phyloP scores from a whole-genome alignment of 768 basidiomycete species.

The Melanogaster broomeanus region DNA sequence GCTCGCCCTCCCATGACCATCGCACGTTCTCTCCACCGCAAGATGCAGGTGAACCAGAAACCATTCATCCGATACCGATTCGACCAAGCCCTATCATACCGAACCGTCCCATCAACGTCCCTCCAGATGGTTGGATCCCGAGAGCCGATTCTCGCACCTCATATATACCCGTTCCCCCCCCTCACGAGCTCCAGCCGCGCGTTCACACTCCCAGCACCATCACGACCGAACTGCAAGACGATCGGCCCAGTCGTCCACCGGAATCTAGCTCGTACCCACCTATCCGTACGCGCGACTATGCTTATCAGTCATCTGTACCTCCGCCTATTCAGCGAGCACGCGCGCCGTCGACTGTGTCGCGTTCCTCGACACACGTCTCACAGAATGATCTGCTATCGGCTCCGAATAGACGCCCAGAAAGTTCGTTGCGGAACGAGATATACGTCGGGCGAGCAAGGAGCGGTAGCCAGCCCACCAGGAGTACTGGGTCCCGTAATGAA shows the following conservation, averaged over 20 bases:
- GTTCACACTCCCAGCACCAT: constrained; percentile 15
- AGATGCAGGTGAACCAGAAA: constrained; percentile 21
- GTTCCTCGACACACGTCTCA: constrained; percentile 30
- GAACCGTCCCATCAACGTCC: constrained; percentile 4
- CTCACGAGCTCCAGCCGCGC: constrained; percentile 17
- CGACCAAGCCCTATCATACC: constrained; percentile 18
- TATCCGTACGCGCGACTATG: constrained; percentile 29
- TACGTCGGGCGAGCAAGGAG: constrained; percentile 20
- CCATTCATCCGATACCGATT: constrained; percentile 30
- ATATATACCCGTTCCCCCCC: constrained; percentile 22
- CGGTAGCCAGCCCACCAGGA: constrained; percentile 24
- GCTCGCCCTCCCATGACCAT: constrained; percentile 21
- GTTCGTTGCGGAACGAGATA: constrained; percentile 27
- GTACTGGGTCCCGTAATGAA: constrained; percentile 18
- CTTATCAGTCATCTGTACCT: constrained; percentile 21
- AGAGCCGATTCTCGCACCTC: constrained; percentile 26
- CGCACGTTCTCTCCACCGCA: constrained; percentile 9
- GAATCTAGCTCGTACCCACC: constrained; percentile 21
- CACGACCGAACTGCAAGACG: constrained; percentile 14
- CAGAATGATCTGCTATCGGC: constrained; percentile 31
- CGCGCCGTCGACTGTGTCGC: constrained; percentile 26
- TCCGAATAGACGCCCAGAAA: constrained; percentile 23
- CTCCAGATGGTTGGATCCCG: constrained; percentile 32
- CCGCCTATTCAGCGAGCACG: constrained; percentile 12
- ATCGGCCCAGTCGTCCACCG: constrained; percentile 2